These are phyloP conservation scores for Dictyostelium intermedium DNA, from an alignment of 78 protist species.

Conservation along the genomic window DNA sequence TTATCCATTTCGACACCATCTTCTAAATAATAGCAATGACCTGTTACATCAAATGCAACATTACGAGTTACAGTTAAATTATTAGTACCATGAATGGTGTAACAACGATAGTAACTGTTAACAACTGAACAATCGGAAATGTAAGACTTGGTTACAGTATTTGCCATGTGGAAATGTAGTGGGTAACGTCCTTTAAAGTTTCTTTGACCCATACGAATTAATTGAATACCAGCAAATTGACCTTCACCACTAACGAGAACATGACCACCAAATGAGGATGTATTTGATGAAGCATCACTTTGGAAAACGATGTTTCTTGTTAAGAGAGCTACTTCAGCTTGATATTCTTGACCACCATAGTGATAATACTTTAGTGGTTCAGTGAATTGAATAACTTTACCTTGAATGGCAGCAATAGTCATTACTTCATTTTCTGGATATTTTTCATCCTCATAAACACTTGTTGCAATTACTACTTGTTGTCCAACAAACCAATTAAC, in stretches of 20 bases:
- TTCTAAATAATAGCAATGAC: constrained; percentile 87
- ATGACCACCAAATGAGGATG: constrained; percentile 50
- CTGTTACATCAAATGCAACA: constrained; percentile 80
- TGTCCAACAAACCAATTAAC: not conserved
- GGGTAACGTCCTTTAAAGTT: constrained; percentile 80
- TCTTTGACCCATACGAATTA: constrained; percentile 82
- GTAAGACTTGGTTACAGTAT: constrained; percentile 3
- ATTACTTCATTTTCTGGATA: constrained; percentile 80
- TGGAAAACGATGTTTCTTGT: constrained; percentile 40
- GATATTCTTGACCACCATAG: constrained; percentile 81
- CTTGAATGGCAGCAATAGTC: constrained; percentile 56
- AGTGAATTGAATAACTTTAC: not conserved
- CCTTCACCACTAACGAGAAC: constrained; percentile 53
- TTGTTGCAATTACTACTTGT: constrained; percentile 80
- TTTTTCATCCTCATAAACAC: constrained; percentile 32
- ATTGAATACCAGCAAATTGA: constrained; percentile 72
- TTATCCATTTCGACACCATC: constrained; percentile 86
- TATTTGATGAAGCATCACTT: not conserved
- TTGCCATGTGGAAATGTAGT: constrained; percentile 76
- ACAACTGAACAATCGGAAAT: constrained; percentile 55
- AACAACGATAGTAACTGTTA: constrained; percentile 58
- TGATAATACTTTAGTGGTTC: constrained; percentile 60
- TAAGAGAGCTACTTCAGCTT: constrained; percentile 84
- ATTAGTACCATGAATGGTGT: constrained; percentile 84
- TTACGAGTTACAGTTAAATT: constrained; percentile 37